Conservation (phyloP, 2,329 filamentous ascomycete species). For the Bertia moriformis region DNA sequence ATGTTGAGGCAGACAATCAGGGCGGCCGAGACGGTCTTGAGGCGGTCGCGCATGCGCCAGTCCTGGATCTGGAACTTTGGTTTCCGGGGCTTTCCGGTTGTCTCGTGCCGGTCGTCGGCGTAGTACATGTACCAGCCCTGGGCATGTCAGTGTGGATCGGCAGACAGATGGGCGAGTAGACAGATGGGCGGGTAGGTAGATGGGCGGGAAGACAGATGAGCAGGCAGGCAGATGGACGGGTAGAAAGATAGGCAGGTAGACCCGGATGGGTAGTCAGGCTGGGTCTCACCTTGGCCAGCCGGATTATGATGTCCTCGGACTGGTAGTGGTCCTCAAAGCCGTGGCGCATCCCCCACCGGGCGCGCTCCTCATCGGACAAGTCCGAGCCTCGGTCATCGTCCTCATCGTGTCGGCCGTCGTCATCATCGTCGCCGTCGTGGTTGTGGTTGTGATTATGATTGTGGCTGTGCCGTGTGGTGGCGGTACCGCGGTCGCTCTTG, state of each 20-base stretch:
- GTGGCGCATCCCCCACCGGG: slow-evolving; percentile 53
- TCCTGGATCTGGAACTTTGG: slow-evolving; percentile 59
- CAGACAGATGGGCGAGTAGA: too few species aligned
- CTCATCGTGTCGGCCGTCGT: too few species aligned
- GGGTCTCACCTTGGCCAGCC: slow-evolving; percentile 61
- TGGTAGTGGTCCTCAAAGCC: slow-evolving; percentile 88
- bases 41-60: slow-evolving; percentile 90
- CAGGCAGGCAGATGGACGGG: slow-evolving; percentile 3
- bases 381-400: slow-evolving; percentile 25
- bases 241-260: slow-evolving; percentile 1
- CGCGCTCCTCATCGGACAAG: slow-evolving; percentile 27
- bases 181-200: too few species aligned
- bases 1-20: slow-evolving; percentile 93
- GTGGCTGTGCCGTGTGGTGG: too few species aligned
- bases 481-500: too few species aligned
- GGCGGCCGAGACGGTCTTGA: slow-evolving; percentile 93
- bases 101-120: slow-evolving; percentile 94
- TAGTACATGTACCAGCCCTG: slow-evolving; percentile 99
- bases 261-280: too few species aligned
- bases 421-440: slow-evolving; percentile 27
- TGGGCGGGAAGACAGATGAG: slow-evolving; percentile 2
- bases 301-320: slow-evolving; percentile 74
- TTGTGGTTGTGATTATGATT: too few species aligned
- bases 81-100: slow-evolving; percentile 71
- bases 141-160: slow-evolving; percentile 7